Evolutionary conservation across 1,284 basidiomycete genomes (phyloP).

Genomic region (Ceratobasidium sp.): DNA sequence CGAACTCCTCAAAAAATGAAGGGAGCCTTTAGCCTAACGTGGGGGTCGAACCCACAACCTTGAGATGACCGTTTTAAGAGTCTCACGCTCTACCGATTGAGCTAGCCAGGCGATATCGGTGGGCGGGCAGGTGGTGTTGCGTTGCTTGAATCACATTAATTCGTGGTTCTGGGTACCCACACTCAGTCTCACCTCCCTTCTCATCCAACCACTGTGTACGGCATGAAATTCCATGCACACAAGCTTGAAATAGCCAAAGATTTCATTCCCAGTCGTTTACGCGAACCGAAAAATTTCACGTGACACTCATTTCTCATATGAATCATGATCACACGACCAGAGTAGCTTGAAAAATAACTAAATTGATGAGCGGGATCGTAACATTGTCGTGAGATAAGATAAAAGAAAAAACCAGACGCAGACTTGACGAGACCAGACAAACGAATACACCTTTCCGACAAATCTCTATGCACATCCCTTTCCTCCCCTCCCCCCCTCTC

Average conservation of each 20-base stretch:
- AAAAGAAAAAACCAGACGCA: constrained; percentile 15
- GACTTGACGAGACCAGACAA: background rate
- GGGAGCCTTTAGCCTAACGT: constrained; percentile 10
- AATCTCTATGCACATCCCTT: background rate
- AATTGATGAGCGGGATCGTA: constrained; percentile 24
- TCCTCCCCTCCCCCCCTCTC: background rate
- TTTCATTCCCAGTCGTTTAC: background rate
- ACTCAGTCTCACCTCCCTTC: background rate
- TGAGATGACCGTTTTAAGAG: constrained; percentile 31
- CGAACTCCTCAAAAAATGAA: too few relatives aligned
- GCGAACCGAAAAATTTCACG: background rate
- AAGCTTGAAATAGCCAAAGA: background rate
- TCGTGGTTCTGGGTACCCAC: background rate
- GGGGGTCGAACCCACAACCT: constrained; percentile 22
- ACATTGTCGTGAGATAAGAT: constrained; percentile 32
- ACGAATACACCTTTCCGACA: constrained; percentile 15
- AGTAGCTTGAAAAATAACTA: constrained; percentile 19
- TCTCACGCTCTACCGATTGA: constrained; percentile 37
- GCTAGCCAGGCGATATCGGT: constrained; percentile 15
- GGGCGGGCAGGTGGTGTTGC: background rate
- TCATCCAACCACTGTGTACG: background rate
- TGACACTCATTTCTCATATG: background rate
- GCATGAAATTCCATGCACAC: background rate
- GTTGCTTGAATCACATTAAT: too few relatives aligned
- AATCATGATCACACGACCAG: background rate